phyloP scores from a whole-genome alignment of 352 stramenopile genomes.

The Phytophthora sp. region DNA sequence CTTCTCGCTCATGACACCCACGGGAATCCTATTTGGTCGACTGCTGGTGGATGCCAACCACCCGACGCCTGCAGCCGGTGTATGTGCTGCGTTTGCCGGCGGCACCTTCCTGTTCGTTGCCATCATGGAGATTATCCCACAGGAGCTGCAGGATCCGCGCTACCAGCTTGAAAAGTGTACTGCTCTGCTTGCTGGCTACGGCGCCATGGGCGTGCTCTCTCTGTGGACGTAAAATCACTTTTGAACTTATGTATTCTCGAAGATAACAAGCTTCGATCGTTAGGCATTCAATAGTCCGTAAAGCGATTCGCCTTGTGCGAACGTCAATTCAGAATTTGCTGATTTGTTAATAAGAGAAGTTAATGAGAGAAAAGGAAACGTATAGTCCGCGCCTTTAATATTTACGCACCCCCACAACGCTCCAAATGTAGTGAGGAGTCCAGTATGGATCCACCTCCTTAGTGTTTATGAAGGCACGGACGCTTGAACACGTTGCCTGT shows the following conservation, averaged over 20 bases:
- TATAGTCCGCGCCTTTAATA: constrained; percentile 10
- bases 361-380: constrained; percentile 33
- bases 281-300: constrained; percentile 30
- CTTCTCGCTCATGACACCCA: constrained; percentile 80
- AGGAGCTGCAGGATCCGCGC: constrained; percentile 67
- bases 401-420: too few relatives aligned
- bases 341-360: constrained; percentile 36
- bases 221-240: constrained; percentile 66
- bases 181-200: too few relatives aligned
- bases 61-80: constrained; percentile 53
- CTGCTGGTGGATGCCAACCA: constrained; percentile 49
- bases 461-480: too few relatives aligned
- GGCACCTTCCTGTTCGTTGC: constrained; percentile 84
- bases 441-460: too few relatives aligned
- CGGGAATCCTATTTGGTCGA: constrained; percentile 68
- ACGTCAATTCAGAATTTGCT: constrained; percentile 27
- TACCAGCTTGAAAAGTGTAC: constrained; percentile 56
- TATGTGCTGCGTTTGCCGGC: constrained; percentile 75
- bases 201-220: constrained; percentile 75
- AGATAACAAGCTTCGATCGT: constrained; percentile 32
- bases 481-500: too few relatives aligned
- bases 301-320: constrained; percentile 20
- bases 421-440: too few relatives aligned
- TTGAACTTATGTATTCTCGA: constrained; percentile 37
- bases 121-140: constrained; percentile 81